Conservation (phyloP, 225 moss, liverwort and hornwort species). For the Polytrichum formosum region DNA sequence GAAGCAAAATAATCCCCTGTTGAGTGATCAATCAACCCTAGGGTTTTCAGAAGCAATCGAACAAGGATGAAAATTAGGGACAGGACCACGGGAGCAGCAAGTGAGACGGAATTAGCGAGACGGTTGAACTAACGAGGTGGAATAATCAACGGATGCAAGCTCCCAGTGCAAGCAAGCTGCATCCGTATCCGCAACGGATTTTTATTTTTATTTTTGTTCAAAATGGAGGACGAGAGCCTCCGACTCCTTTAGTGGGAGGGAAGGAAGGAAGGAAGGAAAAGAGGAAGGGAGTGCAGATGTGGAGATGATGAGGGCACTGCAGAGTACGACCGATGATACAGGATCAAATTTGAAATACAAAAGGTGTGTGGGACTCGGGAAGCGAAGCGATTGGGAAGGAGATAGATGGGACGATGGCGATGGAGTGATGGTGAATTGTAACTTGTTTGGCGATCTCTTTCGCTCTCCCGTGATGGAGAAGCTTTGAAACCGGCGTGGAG, state of each 20-base stretch:
- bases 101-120: no score
- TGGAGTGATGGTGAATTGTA: no score
- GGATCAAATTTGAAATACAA: neutral
- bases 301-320: no score
- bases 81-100: no score
- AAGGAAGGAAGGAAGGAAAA: neutral
- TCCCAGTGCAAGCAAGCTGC: neutral
- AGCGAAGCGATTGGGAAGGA: no score
- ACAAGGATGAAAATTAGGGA: no score
- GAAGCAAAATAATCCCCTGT: neutral
- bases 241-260: neutral
- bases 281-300: neutral
- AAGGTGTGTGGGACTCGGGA: no score
- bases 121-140: neutral
- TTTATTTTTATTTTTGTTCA: neutral
- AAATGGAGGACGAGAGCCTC: neutral
- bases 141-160: neutral
- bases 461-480: neutral
- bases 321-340: neutral
- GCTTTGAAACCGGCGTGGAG: constrained; percentile 14
- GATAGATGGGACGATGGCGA: no score
- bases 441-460: no score
- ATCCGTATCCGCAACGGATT: neutral
- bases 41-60: no score
- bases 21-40: no score